Evolutionary conservation across 2,329 filamentous ascomycete species (phyloP).

Genomic region (Neoarthrinium moseri): DNA sequence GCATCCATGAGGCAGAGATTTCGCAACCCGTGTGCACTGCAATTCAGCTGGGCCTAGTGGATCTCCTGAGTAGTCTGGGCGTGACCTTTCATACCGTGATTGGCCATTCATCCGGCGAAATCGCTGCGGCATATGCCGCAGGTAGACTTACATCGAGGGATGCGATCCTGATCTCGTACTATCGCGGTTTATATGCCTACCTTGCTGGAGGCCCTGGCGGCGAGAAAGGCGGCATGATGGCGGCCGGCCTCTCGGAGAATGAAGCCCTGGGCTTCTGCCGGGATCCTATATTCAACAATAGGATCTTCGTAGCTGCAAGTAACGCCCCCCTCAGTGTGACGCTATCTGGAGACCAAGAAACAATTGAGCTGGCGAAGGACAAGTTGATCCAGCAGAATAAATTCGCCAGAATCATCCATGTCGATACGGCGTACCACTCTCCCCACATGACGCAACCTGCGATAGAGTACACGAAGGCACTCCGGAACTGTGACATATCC

Average conservation of each 20-base stretch:
- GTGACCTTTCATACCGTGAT: conserved; percentile 29
- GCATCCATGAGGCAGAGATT: conserved; percentile 35
- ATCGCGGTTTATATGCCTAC: conserved; percentile 24
- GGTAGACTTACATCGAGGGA: conserved; percentile 24
- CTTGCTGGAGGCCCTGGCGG: conserved; percentile 19
- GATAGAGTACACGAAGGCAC: conserved; percentile 28
- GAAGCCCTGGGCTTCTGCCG: conserved; percentile 24
- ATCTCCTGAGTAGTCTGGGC: conserved; percentile 26
- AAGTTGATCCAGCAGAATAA: conserved; percentile 18
- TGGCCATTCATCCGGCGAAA: conserved; percentile 29
- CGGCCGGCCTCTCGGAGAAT: conserved; percentile 20
- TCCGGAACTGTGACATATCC: conserved; percentile 27
- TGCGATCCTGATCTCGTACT: conserved; percentile 28
- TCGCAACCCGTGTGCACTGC: conserved; percentile 54
- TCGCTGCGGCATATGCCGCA: conserved; percentile 30
- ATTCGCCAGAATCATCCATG: conserved; percentile 34
- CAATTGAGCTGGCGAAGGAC: conserved; percentile 17
- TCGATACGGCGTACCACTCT: conserved; percentile 50
- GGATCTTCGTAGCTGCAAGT: conserved; percentile 24
- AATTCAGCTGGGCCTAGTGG: conserved; percentile 46
- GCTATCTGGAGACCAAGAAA: conserved; percentile 25
- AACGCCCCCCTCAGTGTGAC: conserved; percentile 26
- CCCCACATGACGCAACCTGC: conserved; percentile 41
- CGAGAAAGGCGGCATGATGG: conserved; percentile 27
- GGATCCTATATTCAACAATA: conserved; percentile 17